Evolutionary conservation across 1,284 basidiomycete species (phyloP).

Genomic region (Fomes fomentarius): DNA sequence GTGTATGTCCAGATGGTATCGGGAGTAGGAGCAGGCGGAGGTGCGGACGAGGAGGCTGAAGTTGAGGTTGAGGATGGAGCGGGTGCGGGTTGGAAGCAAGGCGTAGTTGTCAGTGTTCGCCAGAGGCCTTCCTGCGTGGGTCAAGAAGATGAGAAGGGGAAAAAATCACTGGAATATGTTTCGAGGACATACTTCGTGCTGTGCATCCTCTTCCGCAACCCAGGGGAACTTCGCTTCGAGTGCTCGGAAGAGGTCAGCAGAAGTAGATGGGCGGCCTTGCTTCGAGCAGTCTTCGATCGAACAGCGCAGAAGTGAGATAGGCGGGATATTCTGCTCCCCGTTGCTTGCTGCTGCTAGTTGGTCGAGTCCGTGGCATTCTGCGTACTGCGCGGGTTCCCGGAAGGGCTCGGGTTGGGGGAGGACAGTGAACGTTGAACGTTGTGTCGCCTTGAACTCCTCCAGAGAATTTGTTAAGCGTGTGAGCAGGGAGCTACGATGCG

Average conservation of each 20-base stretch:
- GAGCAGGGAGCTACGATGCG: conserved; percentile 61
- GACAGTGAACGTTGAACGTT: conserved; percentile 53
- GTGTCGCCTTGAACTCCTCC: conserved; percentile 51
- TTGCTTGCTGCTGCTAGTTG: conserved; percentile 44
- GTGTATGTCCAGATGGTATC: conserved; percentile 55
- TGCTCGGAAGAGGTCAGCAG: conserved; percentile 59
- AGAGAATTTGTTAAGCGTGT: conserved; percentile 56
- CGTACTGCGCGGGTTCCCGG: conserved; percentile 52
- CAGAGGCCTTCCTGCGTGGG: conserved; percentile 55
- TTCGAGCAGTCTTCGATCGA: conserved; percentile 53
- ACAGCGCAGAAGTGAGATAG: conserved; percentile 62
- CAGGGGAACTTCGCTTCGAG: conserved; percentile 60
- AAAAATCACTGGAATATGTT: not conserved
- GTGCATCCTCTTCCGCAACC: conserved; percentile 54
- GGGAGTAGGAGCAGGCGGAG: conserved; percentile 17
- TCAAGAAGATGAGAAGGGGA: not conserved
- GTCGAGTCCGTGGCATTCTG: conserved; percentile 48
- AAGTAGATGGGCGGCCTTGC: conserved; percentile 48
- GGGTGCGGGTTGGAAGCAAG: conserved; percentile 45
- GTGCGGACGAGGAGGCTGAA: not conserved
- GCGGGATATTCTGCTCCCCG: conserved; percentile 44
- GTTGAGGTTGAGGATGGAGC: conserved; percentile 7
- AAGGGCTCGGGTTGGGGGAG: conserved; percentile 55
- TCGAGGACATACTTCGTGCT: conserved; percentile 52
- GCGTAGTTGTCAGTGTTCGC: conserved; percentile 57